Evolutionary conservation across 1,139 yeast species (phyloP).

Genomic region (Kodamaea suecica): DNA sequence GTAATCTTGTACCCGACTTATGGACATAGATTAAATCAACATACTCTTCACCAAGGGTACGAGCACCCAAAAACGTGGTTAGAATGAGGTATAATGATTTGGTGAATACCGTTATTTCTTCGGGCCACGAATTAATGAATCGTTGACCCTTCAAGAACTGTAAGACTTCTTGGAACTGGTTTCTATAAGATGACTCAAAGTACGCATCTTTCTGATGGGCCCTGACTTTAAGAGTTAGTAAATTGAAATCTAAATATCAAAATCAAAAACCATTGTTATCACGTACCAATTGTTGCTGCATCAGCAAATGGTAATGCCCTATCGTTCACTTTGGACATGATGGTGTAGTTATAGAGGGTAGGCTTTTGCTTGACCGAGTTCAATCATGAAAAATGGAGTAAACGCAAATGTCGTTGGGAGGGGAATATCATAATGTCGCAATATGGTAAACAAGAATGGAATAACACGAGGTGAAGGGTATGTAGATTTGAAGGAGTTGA

Average conservation of each 20-base stretch:
- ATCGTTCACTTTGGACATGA: conserved; percentile 27
- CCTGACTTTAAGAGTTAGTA: conserved; percentile 43
- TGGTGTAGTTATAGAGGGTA: neutral
- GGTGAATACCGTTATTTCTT: conserved; percentile 58
- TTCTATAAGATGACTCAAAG: conserved; percentile 54
- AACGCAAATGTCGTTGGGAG: no score
- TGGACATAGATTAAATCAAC: conserved; percentile 76
- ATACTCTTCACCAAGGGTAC: conserved; percentile 93
- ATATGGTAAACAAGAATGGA: no score
- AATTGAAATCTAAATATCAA: neutral
- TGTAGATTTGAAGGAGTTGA: no score
- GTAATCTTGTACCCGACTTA: conserved; percentile 49
- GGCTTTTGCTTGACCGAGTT: neutral
- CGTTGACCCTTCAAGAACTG: conserved; percentile 63
- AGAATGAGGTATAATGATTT: conserved; percentile 60
- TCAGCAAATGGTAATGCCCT: conserved; percentile 45
- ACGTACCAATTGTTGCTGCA: conserved; percentile 49
- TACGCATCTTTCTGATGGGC: conserved; percentile 88
- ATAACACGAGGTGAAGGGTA: no score
- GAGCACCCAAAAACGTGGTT: conserved; percentile 71
- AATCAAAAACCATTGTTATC: neutral
- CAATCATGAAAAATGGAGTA: no score
- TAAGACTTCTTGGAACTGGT: conserved; percentile 55
- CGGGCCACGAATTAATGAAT: conserved; percentile 61
- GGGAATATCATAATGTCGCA: no score